Base-by-base conservation (phyloP, 345 rosid species). In the Hirschfeldia incana region DNA sequence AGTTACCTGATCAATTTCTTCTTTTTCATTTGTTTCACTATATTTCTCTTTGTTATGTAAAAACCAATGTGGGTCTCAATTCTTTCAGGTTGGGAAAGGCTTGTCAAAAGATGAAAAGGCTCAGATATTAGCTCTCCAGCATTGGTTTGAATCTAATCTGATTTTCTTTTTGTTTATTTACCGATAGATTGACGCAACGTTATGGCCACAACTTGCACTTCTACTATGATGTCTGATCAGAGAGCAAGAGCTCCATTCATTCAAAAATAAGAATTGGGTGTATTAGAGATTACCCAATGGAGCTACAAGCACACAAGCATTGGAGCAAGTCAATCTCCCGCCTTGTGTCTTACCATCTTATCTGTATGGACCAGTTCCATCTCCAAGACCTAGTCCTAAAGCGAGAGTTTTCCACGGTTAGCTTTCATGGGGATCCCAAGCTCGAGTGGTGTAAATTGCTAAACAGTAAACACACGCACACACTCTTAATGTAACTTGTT, bases 191-290 rank as follows among this genome's bases (percentile, higher is more conserved):
- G 98, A 12, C 88, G 92, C 98, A 93, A 81, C 89, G 98, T 30
- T 93, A 93, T 79, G 98, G 98, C 27, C 98, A 93, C 87, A 93
- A 91, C 79, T 84, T 93, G 68, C 98, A 91, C 63, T 86, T 90
- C 75, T 93, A 93, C 75, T 91, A 91, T 71, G 89, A 89, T 69
- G 82, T 84, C 59, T 92, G 95, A 92, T 85, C 82, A 53, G 84
- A 64, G 12, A 89, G 90, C 87, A 87, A 73, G 80, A 86, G 93
- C 83, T 28, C 75, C 8, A 4, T 21, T 60, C 11, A 44, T 65
- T 17, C 90, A n/a, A n/a, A n/a, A n/a, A n/a, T 93, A 15, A 84
- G 96, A 62, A 89, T 91, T 64, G 90, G 93, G 17, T 89, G 93
- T 74, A 90, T 91, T 33, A 88, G 91, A 80, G 96, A 91, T 69